phyloP scores from a whole-genome alignment of 1,284 basidiomycete species.

The Austroboletus novae-zelandiae region DNA sequence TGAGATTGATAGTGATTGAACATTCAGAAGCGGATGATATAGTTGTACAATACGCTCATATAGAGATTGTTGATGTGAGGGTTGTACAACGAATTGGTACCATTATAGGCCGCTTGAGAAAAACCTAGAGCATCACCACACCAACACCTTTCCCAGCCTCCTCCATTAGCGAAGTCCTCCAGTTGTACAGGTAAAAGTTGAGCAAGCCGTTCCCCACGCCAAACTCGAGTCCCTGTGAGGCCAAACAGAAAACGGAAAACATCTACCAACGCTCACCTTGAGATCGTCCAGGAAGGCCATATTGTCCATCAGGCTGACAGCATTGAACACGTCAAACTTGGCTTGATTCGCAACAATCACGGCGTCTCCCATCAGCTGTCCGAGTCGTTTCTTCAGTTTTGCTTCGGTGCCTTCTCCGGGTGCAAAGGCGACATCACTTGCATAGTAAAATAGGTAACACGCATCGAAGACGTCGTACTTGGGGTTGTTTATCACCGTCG shows the following conservation, averaged over 20 bases:
- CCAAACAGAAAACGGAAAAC: conserved; percentile 3
- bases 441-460: conserved; percentile 94
- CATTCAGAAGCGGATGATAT: conserved; percentile 1
- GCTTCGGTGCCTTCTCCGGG: conserved; percentile 57
- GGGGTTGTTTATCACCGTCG: conserved; percentile 74
- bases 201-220: conserved; percentile 88
- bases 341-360: conserved; percentile 79
- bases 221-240: conserved; percentile 54
- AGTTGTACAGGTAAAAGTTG: conserved; percentile 93
- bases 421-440: conserved; percentile 62
- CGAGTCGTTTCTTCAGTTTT: conserved; percentile 68
- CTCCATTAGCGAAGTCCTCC: conserved; percentile 78
- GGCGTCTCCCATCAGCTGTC: conserved; percentile 74
- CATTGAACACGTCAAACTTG: conserved; percentile 96
- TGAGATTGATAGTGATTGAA: conserved; percentile 70
- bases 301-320: conserved; percentile 94
- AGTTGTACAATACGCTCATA: conserved; percentile 10
- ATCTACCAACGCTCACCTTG: conserved; percentile 53
- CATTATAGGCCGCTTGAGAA: background rate
- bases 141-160: conserved; percentile 71
- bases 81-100: background rate
- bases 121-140: conserved; percentile 70
- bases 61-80: conserved; percentile 6
- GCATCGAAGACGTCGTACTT: conserved; percentile 74
- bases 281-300: conserved; percentile 78